Evolutionary conservation across 75 land plant species (phyloP), one percentile per base, ranked within the genome.

Genomic region (Selaginella moellendorffii): DNA sequence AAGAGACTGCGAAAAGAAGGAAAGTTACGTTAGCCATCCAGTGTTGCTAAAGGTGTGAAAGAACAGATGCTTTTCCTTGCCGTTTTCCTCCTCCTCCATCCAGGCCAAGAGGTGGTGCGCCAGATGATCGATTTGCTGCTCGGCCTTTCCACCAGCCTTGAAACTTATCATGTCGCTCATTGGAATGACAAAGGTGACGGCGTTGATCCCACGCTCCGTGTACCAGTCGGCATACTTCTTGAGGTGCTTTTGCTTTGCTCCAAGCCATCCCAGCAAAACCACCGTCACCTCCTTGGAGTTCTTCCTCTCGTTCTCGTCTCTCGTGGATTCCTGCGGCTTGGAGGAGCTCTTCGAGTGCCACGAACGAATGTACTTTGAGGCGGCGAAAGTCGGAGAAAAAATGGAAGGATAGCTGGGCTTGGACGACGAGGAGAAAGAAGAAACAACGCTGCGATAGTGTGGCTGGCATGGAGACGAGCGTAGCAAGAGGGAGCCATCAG

Each of bases 21-120:
- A 19, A 20, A 81, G 78, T 42, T 79, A 88, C 88, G 66, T 68
- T 24, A 91, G 74, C 97, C 97, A 91, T 19, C 97, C 97, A 26
- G 97, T 82, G 54, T 87, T 91, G 77, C 97, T 91, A 69, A 87
- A 91, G 2, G 88, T 81, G 54, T 91, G 97, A 53, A 91, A 84
- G 19, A 91, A 52, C 61, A 91, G 66, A 25, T 59, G 54, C 66
- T 87, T 74, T 23, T 90, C 82, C 0, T 56, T 65, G 53, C 71
- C 81, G 31, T 67, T 24, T 28, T 79, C 77, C 36, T 20, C 51
- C 29, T 72, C 75, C 18, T 31, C 27, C 23, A 83, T 24, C 97
- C 91, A 87, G 19, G 59, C 25, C 5, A 30, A 73, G 25, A 87
- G 63, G 63, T 87, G 79, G 9, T 31, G 27, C 0, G 82, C 67